Base-by-base conservation (phyloP, 768 basidiomycete genomes). In the Fomitopsis pulvina region DNA sequence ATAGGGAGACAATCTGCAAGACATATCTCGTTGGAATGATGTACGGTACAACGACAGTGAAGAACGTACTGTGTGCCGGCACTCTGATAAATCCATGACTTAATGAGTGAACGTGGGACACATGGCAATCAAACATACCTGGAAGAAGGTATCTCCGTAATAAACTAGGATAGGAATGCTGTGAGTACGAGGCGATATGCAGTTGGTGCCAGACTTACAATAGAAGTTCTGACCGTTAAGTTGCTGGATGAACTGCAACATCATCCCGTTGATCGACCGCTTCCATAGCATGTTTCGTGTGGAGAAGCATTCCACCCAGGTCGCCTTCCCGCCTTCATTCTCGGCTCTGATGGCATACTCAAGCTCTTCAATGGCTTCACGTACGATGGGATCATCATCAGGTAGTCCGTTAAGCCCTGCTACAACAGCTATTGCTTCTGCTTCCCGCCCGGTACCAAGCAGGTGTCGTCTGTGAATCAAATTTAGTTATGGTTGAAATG, bases 171-270 rank as follows among this genome's bases (percentile, higher is more conserved):
- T 7, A 32, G 30, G 16, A 32, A 7, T 8, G 7, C 30, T 32
- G 30, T 32, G 30, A 32, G 30, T 16, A 7, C 30, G 16, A 32
- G 14, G 5, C 34, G 18, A 18, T 6, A 37, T 37, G 14, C 14
- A 16, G 34, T 16, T 14, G 21, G 24, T 5, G 5, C 2, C 9
- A n/a, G n/a, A 64, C 78, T 54, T 52, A 85, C 84, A 85, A 64
- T 85, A 86, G 66, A 87, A 87, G 62, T 86, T 88, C 63, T 90
- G 86, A 12, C 85, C 86, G 50, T 88, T 85, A 24, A 89, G 65
- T 55, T 89, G 86, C 56, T 89, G 86, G 44, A 90, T 79, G 59
- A 88, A 87, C 55, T 87, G 85, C 38, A 87, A 64, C 81, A 87
- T 85, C 81, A 87, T 85, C 16, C 87, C 85, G 51, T 87, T 88